A percentile compares a stretch with the other conserved stretches of the same genome.
phyloP scores from a whole-genome alignment of 208 protist genomes.

The Entamoeba invadens region DNA sequence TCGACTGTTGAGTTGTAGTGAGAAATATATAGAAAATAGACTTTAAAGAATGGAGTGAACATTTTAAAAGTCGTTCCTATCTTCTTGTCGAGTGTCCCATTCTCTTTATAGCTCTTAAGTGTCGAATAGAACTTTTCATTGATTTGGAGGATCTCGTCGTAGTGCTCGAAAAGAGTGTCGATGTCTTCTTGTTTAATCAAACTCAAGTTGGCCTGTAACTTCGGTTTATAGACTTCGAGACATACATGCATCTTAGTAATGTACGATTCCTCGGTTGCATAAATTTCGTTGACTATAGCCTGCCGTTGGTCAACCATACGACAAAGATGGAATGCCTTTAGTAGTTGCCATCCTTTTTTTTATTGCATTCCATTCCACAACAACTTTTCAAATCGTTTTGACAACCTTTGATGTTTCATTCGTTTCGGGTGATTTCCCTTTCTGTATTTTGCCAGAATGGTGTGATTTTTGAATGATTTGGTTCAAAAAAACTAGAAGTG shows the following conservation, averaged over 20 bases:
- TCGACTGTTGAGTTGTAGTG: not conserved
- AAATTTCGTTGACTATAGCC: not conserved
- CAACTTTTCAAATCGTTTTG: too few species aligned
- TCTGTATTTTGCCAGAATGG: too few species aligned
- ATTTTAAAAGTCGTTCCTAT: not conserved
- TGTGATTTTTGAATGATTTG: too few species aligned
- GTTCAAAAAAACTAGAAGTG: too few species aligned
- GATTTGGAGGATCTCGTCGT: not conserved
- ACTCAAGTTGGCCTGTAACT: not conserved
- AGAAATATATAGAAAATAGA: not conserved
- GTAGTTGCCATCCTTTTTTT: too few species aligned
- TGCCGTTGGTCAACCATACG: too few species aligned
- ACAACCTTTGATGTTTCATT: too few species aligned
- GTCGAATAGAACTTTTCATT: not conserved
- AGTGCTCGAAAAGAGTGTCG: not conserved
- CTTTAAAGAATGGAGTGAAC: not conserved
- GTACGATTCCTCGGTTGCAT: not conserved
- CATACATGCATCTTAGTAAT: not conserved
- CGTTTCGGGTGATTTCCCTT: too few species aligned
- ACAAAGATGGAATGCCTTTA: too few species aligned
- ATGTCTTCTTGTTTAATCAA: not conserved
- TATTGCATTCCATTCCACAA: too few species aligned
- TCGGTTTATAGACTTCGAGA: not conserved
- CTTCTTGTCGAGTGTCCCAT: not conserved
- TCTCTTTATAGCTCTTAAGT: not conserved